Evolutionary conservation across 2,329 filamentous ascomycete species (phyloP).

Genomic region (Monosporascus cannonballus): DNA sequence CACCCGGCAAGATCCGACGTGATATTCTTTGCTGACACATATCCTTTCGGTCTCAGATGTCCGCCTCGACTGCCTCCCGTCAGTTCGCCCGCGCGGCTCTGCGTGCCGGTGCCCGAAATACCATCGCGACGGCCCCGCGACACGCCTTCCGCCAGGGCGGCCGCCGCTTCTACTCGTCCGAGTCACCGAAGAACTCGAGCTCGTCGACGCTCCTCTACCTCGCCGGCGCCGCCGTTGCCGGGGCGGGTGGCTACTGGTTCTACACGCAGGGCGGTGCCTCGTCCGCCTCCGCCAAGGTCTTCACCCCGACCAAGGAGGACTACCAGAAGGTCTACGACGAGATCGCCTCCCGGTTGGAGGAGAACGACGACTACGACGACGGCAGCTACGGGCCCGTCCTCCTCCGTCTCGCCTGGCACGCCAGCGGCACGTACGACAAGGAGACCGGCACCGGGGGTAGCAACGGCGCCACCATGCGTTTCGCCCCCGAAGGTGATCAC

Average conservation of each 20-base stretch:
- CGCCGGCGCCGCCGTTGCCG: slow-evolving; percentile 51
- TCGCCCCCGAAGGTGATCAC: slow-evolving; percentile 80
- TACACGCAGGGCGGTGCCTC: slow-evolving; percentile 46
- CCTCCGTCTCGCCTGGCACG: slow-evolving; percentile 88
- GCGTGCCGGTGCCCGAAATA: slow-evolving; percentile 51
- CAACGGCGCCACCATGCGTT: slow-evolving; percentile 97
- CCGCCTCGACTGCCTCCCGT: slow-evolving; percentile 39
- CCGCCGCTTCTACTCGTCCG: slow-evolving; percentile 75
- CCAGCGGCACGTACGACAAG: slow-evolving; percentile 86
- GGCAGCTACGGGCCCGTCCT: slow-evolving; percentile 92
- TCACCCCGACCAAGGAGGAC: slow-evolving; percentile 74
- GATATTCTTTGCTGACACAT: not conserved
- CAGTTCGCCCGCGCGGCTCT: slow-evolving; percentile 53
- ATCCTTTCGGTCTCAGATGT: slow-evolving; percentile 29
- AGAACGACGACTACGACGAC: slow-evolving; percentile 94
- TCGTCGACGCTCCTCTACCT: slow-evolving; percentile 48
- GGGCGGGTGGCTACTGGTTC: slow-evolving; percentile 61
- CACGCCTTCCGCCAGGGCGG: slow-evolving; percentile 67
- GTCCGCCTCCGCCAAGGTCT: slow-evolving; percentile 46
- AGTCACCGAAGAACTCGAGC: slow-evolving; percentile 47
- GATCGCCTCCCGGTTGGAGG: slow-evolving; percentile 71
- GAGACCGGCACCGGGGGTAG: slow-evolving; percentile 83
- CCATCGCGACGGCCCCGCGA: slow-evolving; percentile 54
- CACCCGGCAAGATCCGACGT: not conserved
- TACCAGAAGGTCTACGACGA: slow-evolving; percentile 95